These are phyloP conservation scores for Moesziomyces globuligerus DNA, from an alignment of 1,284 basidiomycete genomes.

Conservation along the genomic window DNA sequence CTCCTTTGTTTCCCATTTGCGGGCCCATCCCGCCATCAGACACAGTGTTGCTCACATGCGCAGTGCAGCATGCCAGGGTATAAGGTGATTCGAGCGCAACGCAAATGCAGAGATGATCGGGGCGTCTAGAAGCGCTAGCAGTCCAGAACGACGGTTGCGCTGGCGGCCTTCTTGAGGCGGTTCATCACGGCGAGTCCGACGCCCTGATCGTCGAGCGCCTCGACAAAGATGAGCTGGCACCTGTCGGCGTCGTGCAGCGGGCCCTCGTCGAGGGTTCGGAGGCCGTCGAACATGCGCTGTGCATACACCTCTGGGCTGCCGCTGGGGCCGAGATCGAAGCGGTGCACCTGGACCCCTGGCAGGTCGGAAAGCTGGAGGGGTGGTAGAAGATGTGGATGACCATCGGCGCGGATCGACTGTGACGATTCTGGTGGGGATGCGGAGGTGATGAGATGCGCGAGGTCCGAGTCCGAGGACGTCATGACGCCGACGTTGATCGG, in stretches of 20 bases:
- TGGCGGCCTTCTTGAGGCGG: conserved; percentile 90
- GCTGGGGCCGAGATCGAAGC: conserved; percentile 73
- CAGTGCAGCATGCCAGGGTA: too few species aligned
- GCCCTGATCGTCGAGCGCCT: conserved; percentile 81
- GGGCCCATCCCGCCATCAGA: too few species aligned
- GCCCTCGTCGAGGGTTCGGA: conserved; percentile 78
- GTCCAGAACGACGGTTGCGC: conserved; percentile 43
- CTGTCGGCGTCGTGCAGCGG: conserved; percentile 44
- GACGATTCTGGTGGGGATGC: neutral
- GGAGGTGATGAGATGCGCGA: conserved; percentile 15
- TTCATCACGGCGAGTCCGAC: conserved; percentile 98
- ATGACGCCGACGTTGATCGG: conserved; percentile 41
- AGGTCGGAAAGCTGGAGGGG: conserved; percentile 9
- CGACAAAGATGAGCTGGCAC: conserved; percentile 86
- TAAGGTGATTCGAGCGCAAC: too few species aligned
- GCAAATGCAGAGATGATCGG: neutral
- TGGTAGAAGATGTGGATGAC: conserved; percentile 19
- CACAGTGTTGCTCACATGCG: too few species aligned
- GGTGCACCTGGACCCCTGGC: conserved; percentile 51
- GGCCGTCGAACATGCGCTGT: conserved; percentile 84
- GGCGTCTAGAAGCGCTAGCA: conserved; percentile 14
- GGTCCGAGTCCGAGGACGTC: conserved; percentile 41
- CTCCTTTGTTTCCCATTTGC: too few species aligned
- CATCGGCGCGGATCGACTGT: neutral
- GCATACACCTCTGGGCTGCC: conserved; percentile 78